phyloP scores from a whole-genome alignment of 371 early-diverging fungal species.

The Mortierella sp. region DNA sequence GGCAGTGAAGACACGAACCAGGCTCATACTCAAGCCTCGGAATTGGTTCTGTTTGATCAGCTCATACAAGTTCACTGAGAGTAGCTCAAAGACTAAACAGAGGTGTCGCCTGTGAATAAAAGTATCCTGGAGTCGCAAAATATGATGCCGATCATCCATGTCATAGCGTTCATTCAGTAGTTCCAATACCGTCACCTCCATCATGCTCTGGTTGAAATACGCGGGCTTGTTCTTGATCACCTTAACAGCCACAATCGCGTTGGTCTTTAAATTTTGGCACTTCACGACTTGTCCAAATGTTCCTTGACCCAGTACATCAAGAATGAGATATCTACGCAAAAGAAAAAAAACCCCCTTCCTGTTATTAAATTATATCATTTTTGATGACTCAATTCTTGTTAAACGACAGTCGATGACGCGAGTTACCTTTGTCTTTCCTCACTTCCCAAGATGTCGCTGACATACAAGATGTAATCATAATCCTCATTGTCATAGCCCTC shows the following conservation, averaged over 20 bases:
- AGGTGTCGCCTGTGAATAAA: constrained; percentile 94
- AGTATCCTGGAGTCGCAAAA: constrained; percentile 83
- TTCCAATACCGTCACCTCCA: constrained; percentile 93
- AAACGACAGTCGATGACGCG: background rate
- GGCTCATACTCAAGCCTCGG: constrained; percentile 86
- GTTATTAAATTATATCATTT: background rate
- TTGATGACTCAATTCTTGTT: background rate
- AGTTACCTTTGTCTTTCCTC: constrained; percentile 85
- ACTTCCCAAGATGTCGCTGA: constrained; percentile 91
- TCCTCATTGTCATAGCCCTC: constrained; percentile 95
- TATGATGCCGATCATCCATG: constrained; percentile 82
- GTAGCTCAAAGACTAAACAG: constrained; percentile 95
- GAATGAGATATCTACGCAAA: constrained; percentile 78
- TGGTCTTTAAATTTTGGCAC: constrained; percentile 87
- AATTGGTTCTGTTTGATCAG: constrained; percentile 92
- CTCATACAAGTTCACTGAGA: constrained; percentile 95
- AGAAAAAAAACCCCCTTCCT: background rate
- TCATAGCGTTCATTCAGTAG: constrained; percentile 82
- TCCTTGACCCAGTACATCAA: constrained; percentile 95
- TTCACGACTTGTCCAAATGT: constrained; percentile 99
- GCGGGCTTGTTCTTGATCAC: constrained; percentile 95
- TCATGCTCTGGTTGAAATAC: constrained; percentile 92
- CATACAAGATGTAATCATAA: constrained; percentile 94
- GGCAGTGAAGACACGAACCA: constrained; percentile 85
- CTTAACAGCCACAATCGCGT: constrained; percentile 94